phyloP scores from a whole-genome alignment of 352 stramenopile genomes.

The Phytophthora podocarpi region DNA sequence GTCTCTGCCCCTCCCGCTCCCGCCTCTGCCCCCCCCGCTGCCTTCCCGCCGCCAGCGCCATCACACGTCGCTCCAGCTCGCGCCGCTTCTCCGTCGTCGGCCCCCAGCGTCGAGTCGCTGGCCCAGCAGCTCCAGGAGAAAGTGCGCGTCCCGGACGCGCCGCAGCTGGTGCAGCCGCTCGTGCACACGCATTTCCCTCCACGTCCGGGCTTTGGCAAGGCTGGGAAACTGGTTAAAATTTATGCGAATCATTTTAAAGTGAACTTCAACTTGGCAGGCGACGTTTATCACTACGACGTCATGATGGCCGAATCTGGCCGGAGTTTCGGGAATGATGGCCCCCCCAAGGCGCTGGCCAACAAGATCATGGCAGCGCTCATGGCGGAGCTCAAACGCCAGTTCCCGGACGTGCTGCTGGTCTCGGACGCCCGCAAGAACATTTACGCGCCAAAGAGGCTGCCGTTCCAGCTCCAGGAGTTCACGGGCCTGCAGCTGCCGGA shows the following conservation, averaged over 20 bases:
- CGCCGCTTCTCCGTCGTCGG: slow-evolving; percentile 6
- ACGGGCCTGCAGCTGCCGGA: slow-evolving; percentile 40
- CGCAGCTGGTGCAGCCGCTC: slow-evolving; percentile 38
- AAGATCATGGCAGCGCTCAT: slow-evolving; percentile 67
- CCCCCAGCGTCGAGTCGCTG: slow-evolving; percentile 8
- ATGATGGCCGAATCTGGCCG: slow-evolving; percentile 45
- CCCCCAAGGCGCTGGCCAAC: slow-evolving; percentile 57
- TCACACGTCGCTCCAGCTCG: background rate
- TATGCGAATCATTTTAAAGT: slow-evolving; percentile 76
- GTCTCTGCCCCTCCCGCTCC: background rate
- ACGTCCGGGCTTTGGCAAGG: slow-evolving; percentile 62
- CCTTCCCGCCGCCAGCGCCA: slow-evolving; percentile 16
- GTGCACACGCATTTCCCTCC: slow-evolving; percentile 52
- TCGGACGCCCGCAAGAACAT: slow-evolving; percentile 65
- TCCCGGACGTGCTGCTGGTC: slow-evolving; percentile 45
- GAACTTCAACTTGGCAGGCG: slow-evolving; percentile 45
- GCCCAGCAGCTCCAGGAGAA: slow-evolving; percentile 48
- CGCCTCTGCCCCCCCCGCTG: background rate
- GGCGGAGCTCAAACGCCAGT: slow-evolving; percentile 40
- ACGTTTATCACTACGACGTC: slow-evolving; percentile 82
- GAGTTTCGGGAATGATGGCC: slow-evolving; percentile 50
- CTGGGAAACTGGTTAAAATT: slow-evolving; percentile 44
- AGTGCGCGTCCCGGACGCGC: slow-evolving; percentile 22
- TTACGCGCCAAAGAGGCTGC: slow-evolving; percentile 48
- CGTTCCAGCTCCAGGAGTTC: slow-evolving; percentile 57